Percentiles rank a stretch among this genome's conserved stretches.
Evolutionary conservation across 108 stramenopile genomes (phyloP).

Genomic region (Fragilaria crotonensis): DNA sequence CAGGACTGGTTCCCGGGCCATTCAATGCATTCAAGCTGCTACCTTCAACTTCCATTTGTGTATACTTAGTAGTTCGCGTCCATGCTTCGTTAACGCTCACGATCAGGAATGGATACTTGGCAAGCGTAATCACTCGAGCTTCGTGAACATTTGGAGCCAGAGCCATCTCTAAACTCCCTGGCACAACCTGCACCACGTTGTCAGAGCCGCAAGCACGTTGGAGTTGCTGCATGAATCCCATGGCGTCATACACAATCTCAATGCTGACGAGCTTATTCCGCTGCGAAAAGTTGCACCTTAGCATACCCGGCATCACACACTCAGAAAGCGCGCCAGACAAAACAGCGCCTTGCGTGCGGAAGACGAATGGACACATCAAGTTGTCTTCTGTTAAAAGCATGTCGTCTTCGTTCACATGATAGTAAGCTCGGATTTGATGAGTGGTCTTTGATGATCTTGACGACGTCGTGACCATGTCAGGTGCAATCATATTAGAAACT

Average conservation of each 20-base stretch:
- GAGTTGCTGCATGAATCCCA: conserved; percentile 85
- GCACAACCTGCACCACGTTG: conserved; percentile 63
- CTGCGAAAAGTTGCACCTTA: conserved; percentile 54
- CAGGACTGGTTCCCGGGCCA: conserved; percentile 33
- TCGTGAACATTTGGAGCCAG: conserved; percentile 52
- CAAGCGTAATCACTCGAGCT: conserved; percentile 73
- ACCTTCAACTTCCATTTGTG: conserved; percentile 72
- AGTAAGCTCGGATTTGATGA: conserved; percentile 40
- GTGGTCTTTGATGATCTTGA: conserved; percentile 3
- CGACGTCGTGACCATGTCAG: conserved; percentile 17
- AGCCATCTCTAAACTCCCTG: conserved; percentile 77
- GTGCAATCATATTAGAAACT: conserved; percentile 17
- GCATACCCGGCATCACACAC: conserved; percentile 76
- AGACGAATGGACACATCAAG: conserved; percentile 78
- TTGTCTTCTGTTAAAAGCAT: conserved; percentile 68
- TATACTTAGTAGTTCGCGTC: conserved; percentile 58
- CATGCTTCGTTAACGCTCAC: conserved; percentile 74
- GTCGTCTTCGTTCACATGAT: conserved; percentile 77
- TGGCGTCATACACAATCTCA: conserved; percentile 80
- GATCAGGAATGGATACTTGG: conserved; percentile 54
- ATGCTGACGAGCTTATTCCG: conserved; percentile 57
- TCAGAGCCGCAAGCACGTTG: conserved; percentile 70
- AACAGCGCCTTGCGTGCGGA: conserved; percentile 71
- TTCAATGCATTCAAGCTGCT: conserved; percentile 42
- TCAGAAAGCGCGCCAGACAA: conserved; percentile 67